A percentile compares a stretch with the other conserved stretches of the same genome.
Evolutionary conservation across 2,329 filamentous ascomycete species (phyloP).

Genomic region (Xylariaceae sp.): DNA sequence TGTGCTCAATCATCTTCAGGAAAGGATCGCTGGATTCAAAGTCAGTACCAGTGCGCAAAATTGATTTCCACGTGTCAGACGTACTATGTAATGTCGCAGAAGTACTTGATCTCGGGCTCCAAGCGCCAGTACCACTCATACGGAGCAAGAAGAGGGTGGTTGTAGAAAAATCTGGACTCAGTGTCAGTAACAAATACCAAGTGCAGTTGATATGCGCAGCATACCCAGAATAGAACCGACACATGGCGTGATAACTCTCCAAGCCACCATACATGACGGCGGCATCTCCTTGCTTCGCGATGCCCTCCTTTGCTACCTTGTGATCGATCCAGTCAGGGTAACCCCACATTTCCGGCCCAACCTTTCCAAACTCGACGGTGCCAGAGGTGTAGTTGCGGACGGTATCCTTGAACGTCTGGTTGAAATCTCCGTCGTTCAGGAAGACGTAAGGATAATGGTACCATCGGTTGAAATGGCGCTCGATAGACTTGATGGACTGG

Average conservation of each 20-base stretch:
- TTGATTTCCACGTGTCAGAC: constrained; percentile 27
- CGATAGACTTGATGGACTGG: constrained; percentile 94
- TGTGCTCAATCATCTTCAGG: constrained; percentile 83
- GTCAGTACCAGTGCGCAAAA: constrained; percentile 18
- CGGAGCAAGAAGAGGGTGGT: constrained; percentile 88
- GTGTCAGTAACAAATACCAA: constrained; percentile 3
- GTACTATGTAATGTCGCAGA: constrained; percentile 98
- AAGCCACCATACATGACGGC: constrained; percentile 99
- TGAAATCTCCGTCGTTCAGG: constrained; percentile 95
- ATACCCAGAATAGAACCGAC: constrained; percentile 95
- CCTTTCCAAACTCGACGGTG: constrained; percentile 87
- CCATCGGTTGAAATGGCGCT: constrained; percentile 98
- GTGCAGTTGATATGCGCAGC: constrained; percentile 26
- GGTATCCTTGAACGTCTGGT: constrained; percentile 84
- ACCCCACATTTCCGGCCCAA: constrained; percentile 87
- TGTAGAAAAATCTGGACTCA: constrained; percentile 78
- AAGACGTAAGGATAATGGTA: constrained; percentile 99
- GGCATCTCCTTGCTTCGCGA: constrained; percentile 90
- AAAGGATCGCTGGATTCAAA: constrained; percentile 70
- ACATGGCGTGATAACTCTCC: constrained; percentile 99
- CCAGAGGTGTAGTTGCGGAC: constrained; percentile 86
- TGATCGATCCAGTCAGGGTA: constrained; percentile 95
- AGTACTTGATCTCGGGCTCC: constrained; percentile 99
- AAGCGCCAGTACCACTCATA: constrained; percentile 99
- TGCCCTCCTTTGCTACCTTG: constrained; percentile 91